Evolutionary conservation across 2,329 filamentous ascomycete species (phyloP), one percentile per base, ranked within the genome.

Genomic region (Rhytidhysteron rufulum): DNA sequence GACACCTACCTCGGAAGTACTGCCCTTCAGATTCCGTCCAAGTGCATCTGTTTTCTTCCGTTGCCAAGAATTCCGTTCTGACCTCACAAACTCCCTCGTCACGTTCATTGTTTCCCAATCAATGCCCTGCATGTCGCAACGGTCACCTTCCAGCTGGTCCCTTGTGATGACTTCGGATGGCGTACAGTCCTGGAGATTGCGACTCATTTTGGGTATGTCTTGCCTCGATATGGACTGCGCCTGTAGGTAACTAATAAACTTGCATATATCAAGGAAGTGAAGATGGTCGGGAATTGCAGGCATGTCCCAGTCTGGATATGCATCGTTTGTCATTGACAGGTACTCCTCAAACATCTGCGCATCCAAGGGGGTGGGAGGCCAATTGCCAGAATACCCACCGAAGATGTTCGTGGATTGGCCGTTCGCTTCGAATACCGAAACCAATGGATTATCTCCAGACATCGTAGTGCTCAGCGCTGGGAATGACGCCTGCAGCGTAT

Each of bases 61-160:
- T 38, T 19, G 34, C 17, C 13, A 30, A 21, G 13, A 18, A n/a
- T 47, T 45, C 9, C 60, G 54, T 34, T 53, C 57, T 17, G 44
- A 40, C 15, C 62, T 49, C 6, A 62, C 50, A 2, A 45, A 33
- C 3, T 50, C 42, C 22, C 62, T 48, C 6, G 50, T 57, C 5
- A 54, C 61, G 34, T 60, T 53, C 19, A 61, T 57, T 25, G 48
- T 41, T 17, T 43, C 50, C 65, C 65, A 68, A 31, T 66, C 50
- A 18, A 67, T 67, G 24, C 63, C 63, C 45, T 68, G 65, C 31
- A 54, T 60, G 42, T 68, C 65, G 40, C 53, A 62, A 5, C 40
- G 44, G 37, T 67, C 62, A 37, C 62, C 62, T 13, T 53, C 46
- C 33, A 66, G 45, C 21, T 66, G 51, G 1, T 62, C 50, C n/a